A percentile compares a stretch with the other conserved stretches of the same genome.
These are phyloP conservation scores for Mariannaea elegans DNA, from an alignment of 2,329 filamentous ascomycete genomes.

Conservation along the genomic window DNA sequence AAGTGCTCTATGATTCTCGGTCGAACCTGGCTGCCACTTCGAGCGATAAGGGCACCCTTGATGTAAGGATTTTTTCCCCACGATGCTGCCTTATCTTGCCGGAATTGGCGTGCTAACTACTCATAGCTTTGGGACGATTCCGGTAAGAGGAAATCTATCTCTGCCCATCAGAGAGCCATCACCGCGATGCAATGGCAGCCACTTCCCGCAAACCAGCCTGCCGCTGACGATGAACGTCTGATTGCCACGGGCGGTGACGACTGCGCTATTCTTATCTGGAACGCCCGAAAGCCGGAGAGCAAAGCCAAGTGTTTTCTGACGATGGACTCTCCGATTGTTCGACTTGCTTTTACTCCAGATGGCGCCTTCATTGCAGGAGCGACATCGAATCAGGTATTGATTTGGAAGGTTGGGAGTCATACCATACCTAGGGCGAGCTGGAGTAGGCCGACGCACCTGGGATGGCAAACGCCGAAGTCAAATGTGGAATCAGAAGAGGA, in stretches of 20 bases:
- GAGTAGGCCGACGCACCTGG: constrained; percentile 63
- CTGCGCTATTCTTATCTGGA: constrained; percentile 70
- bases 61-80: constrained; percentile 57
- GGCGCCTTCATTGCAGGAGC: constrained; percentile 71
- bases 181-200: constrained; percentile 71
- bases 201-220: constrained; percentile 47
- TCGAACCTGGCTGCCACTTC: constrained; percentile 66
- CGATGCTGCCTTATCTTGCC: not conserved
- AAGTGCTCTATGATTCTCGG: constrained; percentile 64
- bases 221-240: constrained; percentile 60
- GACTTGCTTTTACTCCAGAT: constrained; percentile 69
- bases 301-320: constrained; percentile 68
- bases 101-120: constrained; percentile 24
- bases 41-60: constrained; percentile 66
- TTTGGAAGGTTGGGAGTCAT: constrained; percentile 71
- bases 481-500: constrained; percentile 65
- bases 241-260: constrained; percentile 71
- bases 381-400: constrained; percentile 65
- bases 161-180: constrained; percentile 66
- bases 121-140: constrained; percentile 63
- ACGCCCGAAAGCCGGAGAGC: constrained; percentile 62
- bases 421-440: constrained; percentile 68
- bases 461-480: constrained; percentile 66
- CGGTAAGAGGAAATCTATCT: constrained; percentile 64
- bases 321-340: constrained; percentile 66